Evolutionary conservation across 768 basidiomycete genomes (phyloP), one percentile per base, ranked within the genome.

Genomic region (Boletus sp.): DNA sequence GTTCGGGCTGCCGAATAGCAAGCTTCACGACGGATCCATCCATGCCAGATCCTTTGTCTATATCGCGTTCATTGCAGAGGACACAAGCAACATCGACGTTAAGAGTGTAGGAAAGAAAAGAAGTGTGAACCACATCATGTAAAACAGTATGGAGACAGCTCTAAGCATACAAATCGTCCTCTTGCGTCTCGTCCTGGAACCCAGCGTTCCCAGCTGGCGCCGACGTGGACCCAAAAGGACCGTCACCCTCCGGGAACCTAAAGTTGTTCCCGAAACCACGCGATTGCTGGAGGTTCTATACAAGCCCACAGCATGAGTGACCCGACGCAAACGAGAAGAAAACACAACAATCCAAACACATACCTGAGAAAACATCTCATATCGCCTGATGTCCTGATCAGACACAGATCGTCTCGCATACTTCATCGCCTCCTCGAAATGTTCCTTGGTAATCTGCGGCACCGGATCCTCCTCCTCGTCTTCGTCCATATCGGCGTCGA

Each of bases 391-490:
- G 68, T 98, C 96, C 60, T 90, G 85, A 68, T 98, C 95, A 13
- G 93, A 94, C 51, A 98, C 96, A 13, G 94, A 98, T 49, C 97
- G 88, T 71, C 97, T 88, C 57, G 97, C 95, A 65, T 83, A 98
- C 74, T 88, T 87, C 95, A 98, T 98, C 2, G 97, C 95, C 75
- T 98, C 96, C 75, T 98, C 96, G 63, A 98, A 98, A 80, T 98
- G 96, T 0, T 87, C 93, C 66, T 74, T 81, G 29, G 92, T 89
- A 64, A 96, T 97, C 66, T 87, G 76, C 10, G 93, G 90, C 27
- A 98, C 94, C 6, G 92, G 93, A 63, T 96, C 96, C 30, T 93
- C 92, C 51, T 85, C 87, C 46, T 77, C 79, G 19, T 75, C 77
- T 8, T 81, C 85, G 29, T 85, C 88, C 61, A 87, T 87, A 67